phyloP scores from a whole-genome alignment of 2,329 filamentous ascomycete genomes.

The Dactylellina parvicollis region DNA sequence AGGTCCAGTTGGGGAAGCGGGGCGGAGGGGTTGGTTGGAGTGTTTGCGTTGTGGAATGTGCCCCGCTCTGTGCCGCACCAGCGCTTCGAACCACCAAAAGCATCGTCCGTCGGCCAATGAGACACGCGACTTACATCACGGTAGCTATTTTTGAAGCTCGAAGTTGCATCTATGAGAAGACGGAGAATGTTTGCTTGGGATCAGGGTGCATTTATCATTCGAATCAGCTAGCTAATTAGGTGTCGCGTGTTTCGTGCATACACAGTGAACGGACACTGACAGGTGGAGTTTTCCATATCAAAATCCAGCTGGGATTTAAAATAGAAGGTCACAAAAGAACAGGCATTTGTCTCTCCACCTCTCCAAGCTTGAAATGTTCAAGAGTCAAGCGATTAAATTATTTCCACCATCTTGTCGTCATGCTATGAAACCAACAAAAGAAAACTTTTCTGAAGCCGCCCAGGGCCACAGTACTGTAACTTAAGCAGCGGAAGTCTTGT shows the following conservation, averaged over 20 bases:
- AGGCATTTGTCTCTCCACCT: not conserved
- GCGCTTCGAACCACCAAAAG: not conserved
- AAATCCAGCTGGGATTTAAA: slow-evolving; percentile 5
- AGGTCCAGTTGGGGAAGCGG: slow-evolving; percentile 6
- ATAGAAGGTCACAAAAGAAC: slow-evolving; percentile 7
- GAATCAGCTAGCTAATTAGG: slow-evolving; percentile 30
- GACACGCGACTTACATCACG: too few species aligned
- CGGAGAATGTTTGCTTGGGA: slow-evolving; percentile 13
- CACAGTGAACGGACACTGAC: slow-evolving; percentile 18
- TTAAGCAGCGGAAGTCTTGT: slow-evolving; percentile 65
- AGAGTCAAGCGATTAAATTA: not conserved
- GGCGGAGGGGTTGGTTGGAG: slow-evolving; percentile 15
- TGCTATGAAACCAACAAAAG: slow-evolving; percentile 7
- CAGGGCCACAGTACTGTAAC: not conserved
- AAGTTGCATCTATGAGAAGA: too few species aligned
- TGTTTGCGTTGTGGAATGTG: slow-evolving; percentile 38
- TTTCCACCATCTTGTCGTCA: not conserved
- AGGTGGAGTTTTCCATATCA: slow-evolving; percentile 7
- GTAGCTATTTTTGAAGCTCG: too few species aligned
- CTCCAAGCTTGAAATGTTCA: not conserved
- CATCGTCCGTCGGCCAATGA: not conserved
- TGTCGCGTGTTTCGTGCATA: slow-evolving; percentile 22
- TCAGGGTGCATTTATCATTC: slow-evolving; percentile 34
- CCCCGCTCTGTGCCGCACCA: slow-evolving; percentile 44
- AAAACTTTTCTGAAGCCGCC: slow-evolving; percentile 28